Base-by-base conservation (phyloP, 1,284 basidiomycete species). In the Cystobasidium sp. region DNA sequence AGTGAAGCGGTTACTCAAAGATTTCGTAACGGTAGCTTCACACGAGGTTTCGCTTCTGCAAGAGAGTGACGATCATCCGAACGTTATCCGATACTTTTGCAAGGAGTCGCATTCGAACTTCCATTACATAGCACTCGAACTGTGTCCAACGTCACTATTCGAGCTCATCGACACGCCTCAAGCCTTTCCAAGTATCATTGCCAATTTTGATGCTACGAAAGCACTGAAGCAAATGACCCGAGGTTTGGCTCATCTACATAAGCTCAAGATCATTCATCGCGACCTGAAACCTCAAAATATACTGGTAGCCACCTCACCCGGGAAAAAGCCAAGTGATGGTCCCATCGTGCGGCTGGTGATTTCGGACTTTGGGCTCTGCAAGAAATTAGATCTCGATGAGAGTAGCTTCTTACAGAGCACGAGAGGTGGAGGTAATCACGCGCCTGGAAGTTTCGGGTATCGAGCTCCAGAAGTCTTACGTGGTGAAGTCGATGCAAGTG, bases 241-340 rank as follows among this genome's bases (percentile, higher is more conserved):
- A 14, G 96, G 96, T 3, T 82, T 99, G 71, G 87, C 90, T 68
- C 94, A 98, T 82, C 85, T 99, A 9, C 96, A 99, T 81, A 91
- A 88, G 31, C 88, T 99, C 80, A 97, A 97, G 83, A 93, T 99
- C 77, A 90, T 99, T 24, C 97, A 99, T 84, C 89, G 97, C 39
- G 96, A 99, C 82, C 97, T 99, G 83, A 99, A 99, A 81, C 96
- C 96, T 4, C 95, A 97, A 83, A 99, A 99, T 81, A 98, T 99
- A 72, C 87, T 99, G 8, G 88, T 98, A n/a, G 59, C 53, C n/a
- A 53, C 51, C 7, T 53, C 69, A 44, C 16, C 69, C 18, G 53
- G 52, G 3, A 66, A 66, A 43, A 43, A 37, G 12, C 52, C 55
- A 10, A 59, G 31, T 37, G 68, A 77, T 41, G 68, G 74, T 6